Evolutionary conservation across 2,329 filamentous ascomycete species (phyloP).

Genomic region (Ceratocystis huliohia): DNA sequence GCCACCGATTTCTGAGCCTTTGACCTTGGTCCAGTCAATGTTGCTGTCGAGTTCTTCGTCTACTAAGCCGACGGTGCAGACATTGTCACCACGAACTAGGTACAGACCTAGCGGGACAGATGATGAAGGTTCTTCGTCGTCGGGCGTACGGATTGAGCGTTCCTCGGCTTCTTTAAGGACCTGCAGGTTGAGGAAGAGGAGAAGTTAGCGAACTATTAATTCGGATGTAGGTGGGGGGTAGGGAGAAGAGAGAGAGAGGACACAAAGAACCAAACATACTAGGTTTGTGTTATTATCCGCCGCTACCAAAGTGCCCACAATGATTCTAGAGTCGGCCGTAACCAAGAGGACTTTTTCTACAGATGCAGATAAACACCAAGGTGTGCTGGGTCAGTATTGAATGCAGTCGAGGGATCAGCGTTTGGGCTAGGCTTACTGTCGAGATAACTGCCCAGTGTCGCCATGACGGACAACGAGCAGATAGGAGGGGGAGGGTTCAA

Average conservation of each 20-base stretch:
- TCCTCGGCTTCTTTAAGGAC: conserved; percentile 75
- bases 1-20: conserved; percentile 67
- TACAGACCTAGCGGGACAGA: conserved; percentile 79
- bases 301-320: conserved; percentile 69
- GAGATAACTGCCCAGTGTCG: conserved; percentile 34
- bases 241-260: no score
- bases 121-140: conserved; percentile 69
- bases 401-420: background rate
- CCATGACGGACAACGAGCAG: conserved; percentile 27
- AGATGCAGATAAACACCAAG: background rate
- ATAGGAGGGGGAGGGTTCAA: background rate
- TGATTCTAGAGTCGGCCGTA: conserved; percentile 80
- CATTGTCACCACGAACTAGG: conserved; percentile 86
- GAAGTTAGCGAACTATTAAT: background rate
- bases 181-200: conserved; percentile 28
- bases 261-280: conserved; percentile 31
- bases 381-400: background rate
- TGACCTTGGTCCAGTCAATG: conserved; percentile 88
- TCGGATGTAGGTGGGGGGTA: conserved; percentile 25
- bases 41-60: conserved; percentile 79
- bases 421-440: conserved; percentile 30
- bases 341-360: conserved; percentile 84
- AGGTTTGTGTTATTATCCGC: conserved; percentile 90
- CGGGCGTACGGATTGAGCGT: conserved; percentile 74
- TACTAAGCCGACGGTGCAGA: conserved; percentile 77